These are phyloP conservation scores for Plantago elongata DNA, from an alignment of 257 asterid genomes.

Conservation along the genomic window DNA sequence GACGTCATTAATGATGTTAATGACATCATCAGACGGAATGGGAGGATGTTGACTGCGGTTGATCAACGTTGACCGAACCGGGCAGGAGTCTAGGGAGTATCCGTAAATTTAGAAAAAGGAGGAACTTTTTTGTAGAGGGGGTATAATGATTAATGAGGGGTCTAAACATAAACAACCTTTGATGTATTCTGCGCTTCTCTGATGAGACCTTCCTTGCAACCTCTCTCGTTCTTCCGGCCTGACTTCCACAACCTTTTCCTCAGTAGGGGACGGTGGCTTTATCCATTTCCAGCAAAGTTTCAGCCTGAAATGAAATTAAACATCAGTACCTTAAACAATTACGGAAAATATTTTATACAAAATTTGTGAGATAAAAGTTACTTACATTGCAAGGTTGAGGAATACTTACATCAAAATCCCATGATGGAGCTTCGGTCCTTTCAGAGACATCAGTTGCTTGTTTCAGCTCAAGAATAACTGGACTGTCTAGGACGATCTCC, in stretches of 20 bases:
- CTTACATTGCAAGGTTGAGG: background rate
- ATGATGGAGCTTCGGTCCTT: slow-evolving; percentile 63
- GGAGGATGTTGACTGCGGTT: too few relatives aligned
- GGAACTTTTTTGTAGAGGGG: too few relatives aligned
- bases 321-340: background rate
- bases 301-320: slow-evolving; percentile 44
- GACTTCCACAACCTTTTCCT: slow-evolving; percentile 39
- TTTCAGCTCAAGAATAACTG: too few relatives aligned
- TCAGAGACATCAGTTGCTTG: slow-evolving; percentile 43
- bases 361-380: background rate
- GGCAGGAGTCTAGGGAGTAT: too few relatives aligned
- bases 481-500: too few relatives aligned
- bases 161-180: too few relatives aligned
- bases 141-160: too few relatives aligned
- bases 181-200: slow-evolving; percentile 46
- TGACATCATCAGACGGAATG: too few relatives aligned
- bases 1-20: too few relatives aligned
- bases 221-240: slow-evolving; percentile 41
- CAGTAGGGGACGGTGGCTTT: slow-evolving; percentile 63
- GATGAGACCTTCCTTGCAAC: slow-evolving; percentile 37
- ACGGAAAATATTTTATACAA: background rate
- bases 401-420: slow-evolving; percentile 71
- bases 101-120: too few relatives aligned
- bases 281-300: slow-evolving; percentile 66
- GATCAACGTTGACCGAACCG: too few relatives aligned